These are phyloP conservation scores for Stemphylium beticola DNA, from an alignment of 2,329 filamentous ascomycete species.

Conservation along the genomic window DNA sequence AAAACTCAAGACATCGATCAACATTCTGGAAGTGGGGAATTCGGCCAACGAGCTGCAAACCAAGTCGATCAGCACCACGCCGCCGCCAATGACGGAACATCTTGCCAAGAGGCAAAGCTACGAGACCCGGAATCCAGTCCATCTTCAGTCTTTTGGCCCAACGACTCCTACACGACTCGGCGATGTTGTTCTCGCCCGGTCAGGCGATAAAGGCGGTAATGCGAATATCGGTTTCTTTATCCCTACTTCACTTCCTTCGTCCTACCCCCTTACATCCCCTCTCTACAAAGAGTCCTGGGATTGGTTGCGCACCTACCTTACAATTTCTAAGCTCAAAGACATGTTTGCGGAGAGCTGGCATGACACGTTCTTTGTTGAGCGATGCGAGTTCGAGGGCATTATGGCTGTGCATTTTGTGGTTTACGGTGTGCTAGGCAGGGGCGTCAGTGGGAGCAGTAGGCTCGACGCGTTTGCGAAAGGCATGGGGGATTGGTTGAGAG, in stretches of 20 bases:
- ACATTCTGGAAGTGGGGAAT: constrained; percentile 37
- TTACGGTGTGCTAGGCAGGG: constrained; percentile 47
- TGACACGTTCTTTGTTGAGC: constrained; percentile 30
- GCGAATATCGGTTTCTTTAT: constrained; percentile 47
- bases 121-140: constrained; percentile 43
- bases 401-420: constrained; percentile 47
- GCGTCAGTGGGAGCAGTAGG: constrained; percentile 56
- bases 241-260: constrained; percentile 1
- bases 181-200: constrained; percentile 53
- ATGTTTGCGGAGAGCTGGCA: constrained; percentile 38
- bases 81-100: neutral
- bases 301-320: constrained; percentile 41
- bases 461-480: constrained; percentile 61
- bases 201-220: constrained; percentile 48
- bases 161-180: constrained; percentile 43
- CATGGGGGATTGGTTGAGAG: constrained; percentile 59
- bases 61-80: too few relatives aligned
- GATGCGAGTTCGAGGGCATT: constrained; percentile 42
- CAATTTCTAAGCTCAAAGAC: constrained; percentile 32
- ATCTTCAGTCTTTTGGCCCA: constrained; percentile 29
- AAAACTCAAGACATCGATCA: constrained; percentile 36
- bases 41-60: too few relatives aligned
- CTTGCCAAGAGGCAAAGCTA: constrained; percentile 29
- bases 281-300: constrained; percentile 35
- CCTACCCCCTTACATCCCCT: too few relatives aligned